Evolutionary conservation across 2,329 filamentous ascomycete species (phyloP), one percentile per base, ranked within the genome.

Genomic region (Trichoderma pleuroti): DNA sequence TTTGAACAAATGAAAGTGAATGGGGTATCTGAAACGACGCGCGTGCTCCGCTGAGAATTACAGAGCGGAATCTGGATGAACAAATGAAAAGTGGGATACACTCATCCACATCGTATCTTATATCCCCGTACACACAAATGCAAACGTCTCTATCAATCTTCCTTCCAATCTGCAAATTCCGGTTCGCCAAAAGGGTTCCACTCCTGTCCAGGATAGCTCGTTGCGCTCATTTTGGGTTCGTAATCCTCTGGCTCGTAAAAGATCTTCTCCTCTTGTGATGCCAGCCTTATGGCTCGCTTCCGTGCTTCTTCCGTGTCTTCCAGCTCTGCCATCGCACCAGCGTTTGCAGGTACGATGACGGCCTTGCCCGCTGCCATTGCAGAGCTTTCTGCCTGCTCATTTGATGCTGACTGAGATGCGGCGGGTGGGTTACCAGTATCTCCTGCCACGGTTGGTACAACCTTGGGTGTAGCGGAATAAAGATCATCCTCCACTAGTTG

Each of bases 181-280:
- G 75, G 73, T 70, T 79, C 77, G 12, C 79, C 80, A 36, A 86
- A 87, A 2, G 89, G 89, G 74, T 87, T 87, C 90, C 90, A 92
- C 78, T 92, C 90, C 80, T 91, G 88, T 0, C 90, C 90, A 0
- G 90, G 90, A 78, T 92, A 92, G 76, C 86, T 89, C 14, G 89
- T 90, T 8, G 89, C 90, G 61, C 83, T 86, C 90, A 92, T 92
- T 71, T 84, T 81, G 14, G 86, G 85, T 76, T 81, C 79, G n/a
- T 72, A 79, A 32, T 80, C 80, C 28, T 80, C 77, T 8, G 79
- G 80, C 10, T 80, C 77, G 56, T 78, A 75, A 79, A 83, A 79
- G 28, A 88, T 88, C 80, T 88, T 87, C 78, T 88, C 86, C 75
- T 88, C 86, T 71, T 86, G 84, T 9, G 81, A 78, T 21, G 81